Base-by-base conservation (phyloP, 2,329 filamentous ascomycete species). In the Calonectria ilicicola region DNA sequence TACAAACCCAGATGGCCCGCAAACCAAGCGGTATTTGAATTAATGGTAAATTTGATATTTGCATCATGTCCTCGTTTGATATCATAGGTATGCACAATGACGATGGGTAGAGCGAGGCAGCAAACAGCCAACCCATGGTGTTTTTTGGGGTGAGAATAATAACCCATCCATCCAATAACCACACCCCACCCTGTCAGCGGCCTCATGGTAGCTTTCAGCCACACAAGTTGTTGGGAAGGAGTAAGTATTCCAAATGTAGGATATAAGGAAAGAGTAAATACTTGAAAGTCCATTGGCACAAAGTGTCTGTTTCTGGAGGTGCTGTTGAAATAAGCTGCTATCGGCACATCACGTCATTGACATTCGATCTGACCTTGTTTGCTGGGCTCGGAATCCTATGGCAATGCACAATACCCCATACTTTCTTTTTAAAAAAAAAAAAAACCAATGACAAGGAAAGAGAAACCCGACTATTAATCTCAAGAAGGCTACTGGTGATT, bases 391-490 rank as follows among this genome's bases (percentile, higher is more conserved):
- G 53, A 26, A 60, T 60, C 53, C 21, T 35, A n/a, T 60, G 32
- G 40, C 38, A 40, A 32, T 9, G 21, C 17, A n/a, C 26, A 40
- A 40, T 40, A 40, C 53, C 53, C 53, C 35, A 40, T 60, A 60
- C 26, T 27, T 40, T 26, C 40, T 3, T 32, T 19, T 29, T 19
- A 19, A 53, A 9, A 35, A 35, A 35, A 35, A 35, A 14, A 14
- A 35, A 35, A 35, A 35, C 7, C 9, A 23, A 40, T 10, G 26
- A 40, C n/a, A 60, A 40, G n/a, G n/a, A n/a, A n/a, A n/a, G n/a
- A n/a, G n/a, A n/a, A n/a, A n/a, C n/a, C n/a, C 6, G n/a, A 21
- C 19, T 40, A 21, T 23, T n/a, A 74, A 80, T 80, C 78, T 67
- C 53, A 60, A 35, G 38, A 60, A 40, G 38, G 10, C 32, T 21